Conservation (phyloP, 2,329 filamentous ascomycete species). For the Trichoderma aggressivum region DNA sequence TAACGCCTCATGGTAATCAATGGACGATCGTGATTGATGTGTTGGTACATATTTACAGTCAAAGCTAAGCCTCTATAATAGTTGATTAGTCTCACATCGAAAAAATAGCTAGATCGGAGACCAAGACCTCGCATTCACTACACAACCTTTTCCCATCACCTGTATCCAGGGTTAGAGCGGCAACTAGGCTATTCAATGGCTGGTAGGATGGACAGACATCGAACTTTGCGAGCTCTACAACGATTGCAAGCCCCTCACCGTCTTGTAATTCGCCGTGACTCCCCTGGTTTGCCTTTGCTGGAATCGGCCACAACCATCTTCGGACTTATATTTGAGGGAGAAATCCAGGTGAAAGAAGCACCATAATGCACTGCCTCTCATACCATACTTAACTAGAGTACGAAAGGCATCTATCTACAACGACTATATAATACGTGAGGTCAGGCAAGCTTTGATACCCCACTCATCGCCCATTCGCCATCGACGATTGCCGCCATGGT, state of each 20-base stretch:
- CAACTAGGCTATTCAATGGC: neutral
- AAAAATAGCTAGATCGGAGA: neutral
- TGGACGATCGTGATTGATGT: neutral
- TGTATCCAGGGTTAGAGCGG: neutral
- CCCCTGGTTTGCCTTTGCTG: neutral
- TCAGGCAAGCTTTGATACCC: neutral
- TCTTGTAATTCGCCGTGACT: neutral
- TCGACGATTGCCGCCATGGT: neutral
- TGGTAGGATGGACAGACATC: neutral
- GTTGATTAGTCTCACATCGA: neutral
- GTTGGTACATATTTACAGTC: neutral
- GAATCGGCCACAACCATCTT: neutral
- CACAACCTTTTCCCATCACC: neutral
- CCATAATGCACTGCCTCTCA: rapidly evolving
- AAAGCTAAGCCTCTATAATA: neutral
- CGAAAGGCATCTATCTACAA: neutral
- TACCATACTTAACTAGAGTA: neutral
- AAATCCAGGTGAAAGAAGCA: neutral
- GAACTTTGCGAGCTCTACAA: neutral
- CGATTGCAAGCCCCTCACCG: neutral
- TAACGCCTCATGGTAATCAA: neutral
- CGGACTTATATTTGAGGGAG: neutral
- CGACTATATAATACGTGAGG: neutral
- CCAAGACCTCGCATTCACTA: neutral
- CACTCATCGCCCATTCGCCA: neutral